Conservation (phyloP, 345 rosid species). For the Cardamine occulta region DNA sequence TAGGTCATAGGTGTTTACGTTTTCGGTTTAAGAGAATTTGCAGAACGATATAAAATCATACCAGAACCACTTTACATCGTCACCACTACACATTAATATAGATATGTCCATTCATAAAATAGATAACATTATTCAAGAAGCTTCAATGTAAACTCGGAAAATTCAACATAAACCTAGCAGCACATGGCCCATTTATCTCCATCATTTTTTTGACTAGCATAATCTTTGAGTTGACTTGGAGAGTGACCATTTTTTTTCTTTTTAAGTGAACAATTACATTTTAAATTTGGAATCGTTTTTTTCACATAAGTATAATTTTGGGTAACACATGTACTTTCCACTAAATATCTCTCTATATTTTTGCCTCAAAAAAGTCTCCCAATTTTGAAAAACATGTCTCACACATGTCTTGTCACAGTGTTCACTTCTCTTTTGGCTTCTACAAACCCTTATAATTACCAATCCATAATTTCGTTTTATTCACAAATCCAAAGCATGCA, state of each 20-base stretch:
- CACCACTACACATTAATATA: too few species aligned
- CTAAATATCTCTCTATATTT: background rate
- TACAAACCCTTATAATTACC: constrained; percentile 23
- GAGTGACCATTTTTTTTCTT: constrained; percentile 27
- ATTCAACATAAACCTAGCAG: constrained; percentile 28
- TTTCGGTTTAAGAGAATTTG: background rate
- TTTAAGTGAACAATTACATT: background rate
- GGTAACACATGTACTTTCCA: too few species aligned
- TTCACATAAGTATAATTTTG: background rate
- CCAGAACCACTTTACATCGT: too few species aligned
- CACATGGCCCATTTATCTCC: constrained; percentile 30
- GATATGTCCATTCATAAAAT: background rate
- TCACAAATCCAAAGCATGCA: constrained; percentile 27
- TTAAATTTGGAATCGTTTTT: background rate
- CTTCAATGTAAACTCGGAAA: constrained; percentile 1
- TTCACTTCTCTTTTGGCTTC: constrained; percentile 39
- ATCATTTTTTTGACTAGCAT: constrained; percentile 28
- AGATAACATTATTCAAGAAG: background rate
- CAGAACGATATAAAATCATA: background rate
- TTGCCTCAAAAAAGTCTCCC: background rate
- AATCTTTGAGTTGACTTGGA: constrained; percentile 33
- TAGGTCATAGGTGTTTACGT: background rate
- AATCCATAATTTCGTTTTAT: constrained; percentile 1
- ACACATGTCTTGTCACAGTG: constrained; percentile 38
- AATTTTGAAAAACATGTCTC: constrained; percentile 23